phyloP scores from a whole-genome alignment of 805 yeast genomes.

The Saturnispora kantuleensis region DNA sequence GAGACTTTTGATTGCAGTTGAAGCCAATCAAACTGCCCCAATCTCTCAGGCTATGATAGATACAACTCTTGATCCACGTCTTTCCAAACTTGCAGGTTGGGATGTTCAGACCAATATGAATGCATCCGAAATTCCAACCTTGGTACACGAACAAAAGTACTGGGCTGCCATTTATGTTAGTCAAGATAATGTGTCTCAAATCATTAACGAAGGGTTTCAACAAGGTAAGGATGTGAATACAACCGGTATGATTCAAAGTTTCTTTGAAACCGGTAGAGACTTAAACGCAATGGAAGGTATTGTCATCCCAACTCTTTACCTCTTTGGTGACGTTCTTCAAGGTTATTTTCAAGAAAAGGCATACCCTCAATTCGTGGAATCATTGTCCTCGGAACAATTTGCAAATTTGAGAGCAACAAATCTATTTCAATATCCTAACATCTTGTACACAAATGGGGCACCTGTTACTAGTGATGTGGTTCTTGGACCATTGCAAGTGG shows the following conservation, averaged over 20 bases:
- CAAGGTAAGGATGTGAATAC: slow-evolving; percentile 24
- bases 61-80: slow-evolving; percentile 11
- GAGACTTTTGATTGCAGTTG: slow-evolving; percentile 31
- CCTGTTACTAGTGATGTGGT: slow-evolving; percentile 35
- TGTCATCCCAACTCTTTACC: slow-evolving; percentile 34
- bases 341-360: slow-evolving; percentile 10
- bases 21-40: slow-evolving; percentile 24
- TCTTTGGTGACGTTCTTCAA: slow-evolving; percentile 27
- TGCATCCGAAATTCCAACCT: slow-evolving; percentile 31
- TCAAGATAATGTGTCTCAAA: slow-evolving; percentile 34
- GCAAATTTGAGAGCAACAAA: slow-evolving; percentile 14
- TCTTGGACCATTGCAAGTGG: slow-evolving; percentile 64
- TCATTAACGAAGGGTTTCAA: slow-evolving; percentile 31
- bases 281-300: slow-evolving; percentile 36
- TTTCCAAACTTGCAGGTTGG: slow-evolving; percentile 29
- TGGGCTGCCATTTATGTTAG: slow-evolving; percentile 56
- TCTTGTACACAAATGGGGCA: slow-evolving; percentile 10
- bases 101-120: slow-evolving; percentile 20
- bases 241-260: slow-evolving; percentile 19
- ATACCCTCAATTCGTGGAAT: slow-evolving; percentile 25
- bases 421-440: slow-evolving; percentile 17
- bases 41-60: slow-evolving; percentile 24
- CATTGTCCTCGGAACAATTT: slow-evolving; percentile 19
- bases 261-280: slow-evolving; percentile 59
- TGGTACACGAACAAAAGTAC: slow-evolving; percentile 44